These are phyloP conservation scores for Xylaria acuta DNA, from an alignment of 495 filamentous ascomycete genomes.

Conservation along the genomic window DNA sequence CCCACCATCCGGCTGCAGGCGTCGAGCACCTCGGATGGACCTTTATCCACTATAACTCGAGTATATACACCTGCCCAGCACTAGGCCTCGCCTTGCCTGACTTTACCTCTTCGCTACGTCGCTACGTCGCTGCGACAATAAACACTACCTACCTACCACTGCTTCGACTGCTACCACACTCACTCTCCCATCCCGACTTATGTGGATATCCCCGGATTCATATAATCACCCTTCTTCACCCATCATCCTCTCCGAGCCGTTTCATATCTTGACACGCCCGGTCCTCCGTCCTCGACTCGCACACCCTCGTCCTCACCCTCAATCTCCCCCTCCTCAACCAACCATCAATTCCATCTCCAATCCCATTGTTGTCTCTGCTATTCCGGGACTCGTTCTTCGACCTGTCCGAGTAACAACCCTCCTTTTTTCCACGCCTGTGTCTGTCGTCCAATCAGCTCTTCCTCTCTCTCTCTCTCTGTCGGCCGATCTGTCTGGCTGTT, in stretches of 20 bases:
- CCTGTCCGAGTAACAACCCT: constrained; percentile 11
- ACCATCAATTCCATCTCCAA: not conserved
- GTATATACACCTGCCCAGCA: not conserved
- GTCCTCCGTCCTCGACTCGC: constrained; percentile 14
- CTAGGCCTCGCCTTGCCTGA: not conserved
- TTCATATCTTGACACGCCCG: constrained; percentile 23
- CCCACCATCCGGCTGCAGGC: not conserved
- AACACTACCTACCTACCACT: not conserved
- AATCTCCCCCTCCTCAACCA: constrained; percentile 1
- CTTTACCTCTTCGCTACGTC: not conserved
- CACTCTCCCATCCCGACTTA: constrained; percentile 4
- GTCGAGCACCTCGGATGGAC: not conserved
- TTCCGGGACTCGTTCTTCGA: not conserved
- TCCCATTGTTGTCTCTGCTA: not conserved
- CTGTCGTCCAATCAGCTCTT: not conserved
- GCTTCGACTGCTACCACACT: not conserved
- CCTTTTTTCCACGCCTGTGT: not conserved
- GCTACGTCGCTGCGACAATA: no score
- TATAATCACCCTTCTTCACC: constrained; percentile 29
- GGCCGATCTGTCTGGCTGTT: constrained; percentile 1
- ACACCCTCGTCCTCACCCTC: not conserved
- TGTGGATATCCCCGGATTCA: constrained; percentile 32
- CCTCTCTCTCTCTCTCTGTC: no score
- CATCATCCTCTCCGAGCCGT: constrained; percentile 25
- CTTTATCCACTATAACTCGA: constrained; percentile 8